Base-by-base conservation (phyloP, 78 protist species). In the Neovahlkampfia damariscottae region DNA sequence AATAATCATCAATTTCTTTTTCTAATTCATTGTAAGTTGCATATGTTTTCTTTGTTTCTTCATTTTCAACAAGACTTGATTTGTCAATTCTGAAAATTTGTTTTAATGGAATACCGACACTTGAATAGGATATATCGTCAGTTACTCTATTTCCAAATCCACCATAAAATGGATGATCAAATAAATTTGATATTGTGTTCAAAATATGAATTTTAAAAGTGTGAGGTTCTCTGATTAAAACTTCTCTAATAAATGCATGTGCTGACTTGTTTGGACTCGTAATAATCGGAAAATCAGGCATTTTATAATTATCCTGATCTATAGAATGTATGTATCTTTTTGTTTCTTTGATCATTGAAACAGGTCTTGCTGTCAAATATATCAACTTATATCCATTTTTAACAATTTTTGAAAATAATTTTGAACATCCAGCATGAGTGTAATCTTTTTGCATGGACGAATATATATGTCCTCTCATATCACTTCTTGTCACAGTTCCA, bases 81-180 rank as follows among this genome's bases (percentile, higher is more conserved):
- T n/a, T n/a, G 78, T 85, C 62, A 67, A 85, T 85, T 39, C 81
- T n/a, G 29, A 85, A 41, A 40, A 85, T 67, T 37, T 76, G 39
- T 35, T 28, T 1, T 27, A 32, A 36, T 3, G 74, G 86, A 31
- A 85, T 41, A 19, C 69, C 78, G 27, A 76, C 82, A 5, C 76
- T 72, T 10, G 5, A 0, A 69, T 85, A 86, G 41, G 86, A 41
- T 28, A 41, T 10, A 62, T 19, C 70, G 69, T 87, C 97, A 0
- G 95, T 83, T 40, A 10, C n/a, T 10, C 96, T 75, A 86, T 95
- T 95, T 39, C 98, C 98, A 74, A 95, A 95, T 10, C 98, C 98
- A 0, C 96, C 98, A 76, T 88, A 83, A 73, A 91, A 95, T n/a
- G 96, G 96, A 28, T 82, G 39, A 71, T 1, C 7, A 30, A 90